These are phyloP conservation scores for Nemania sp. DNA, from an alignment of 2,329 filamentous ascomycete genomes.

Conservation along the genomic window DNA sequence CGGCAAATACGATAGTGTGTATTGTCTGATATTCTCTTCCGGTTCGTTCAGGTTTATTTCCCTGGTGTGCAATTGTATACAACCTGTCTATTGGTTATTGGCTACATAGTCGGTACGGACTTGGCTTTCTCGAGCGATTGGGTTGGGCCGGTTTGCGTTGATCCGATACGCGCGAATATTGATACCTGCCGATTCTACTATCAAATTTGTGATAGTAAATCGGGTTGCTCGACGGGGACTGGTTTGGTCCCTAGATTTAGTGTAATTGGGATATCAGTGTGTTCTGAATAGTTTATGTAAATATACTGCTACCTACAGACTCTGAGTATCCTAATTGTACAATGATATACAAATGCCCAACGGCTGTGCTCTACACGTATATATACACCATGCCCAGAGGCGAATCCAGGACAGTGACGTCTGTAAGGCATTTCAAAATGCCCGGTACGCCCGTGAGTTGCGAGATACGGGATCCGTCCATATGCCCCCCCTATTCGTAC, in stretches of 20 bases:
- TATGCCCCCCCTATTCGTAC: no score
- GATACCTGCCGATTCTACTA: neutral
- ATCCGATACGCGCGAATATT: neutral
- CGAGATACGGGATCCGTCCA: neutral
- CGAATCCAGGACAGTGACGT: neutral
- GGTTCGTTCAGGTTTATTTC: no score
- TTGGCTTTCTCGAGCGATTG: no score
- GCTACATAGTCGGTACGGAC: no score
- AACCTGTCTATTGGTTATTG: no score
- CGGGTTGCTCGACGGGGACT: no score
- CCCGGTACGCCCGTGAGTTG: neutral
- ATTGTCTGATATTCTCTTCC: no score
- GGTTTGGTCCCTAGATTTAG: no score
- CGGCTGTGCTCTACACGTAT: constrained; percentile 1
- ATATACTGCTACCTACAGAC: neutral
- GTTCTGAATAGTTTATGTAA: no score
- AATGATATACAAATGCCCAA: constrained; percentile 2
- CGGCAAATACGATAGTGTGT: no score
- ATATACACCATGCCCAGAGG: neutral
- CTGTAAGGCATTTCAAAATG: neutral
- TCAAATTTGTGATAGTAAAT: neutral
- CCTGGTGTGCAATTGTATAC: neutral
- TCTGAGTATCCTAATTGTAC: neutral
- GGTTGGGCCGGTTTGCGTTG: no score
- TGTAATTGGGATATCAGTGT: no score